Conservation (phyloP, 202 grass and related monocot species). For the Schoenoplectus triqueter region DNA sequence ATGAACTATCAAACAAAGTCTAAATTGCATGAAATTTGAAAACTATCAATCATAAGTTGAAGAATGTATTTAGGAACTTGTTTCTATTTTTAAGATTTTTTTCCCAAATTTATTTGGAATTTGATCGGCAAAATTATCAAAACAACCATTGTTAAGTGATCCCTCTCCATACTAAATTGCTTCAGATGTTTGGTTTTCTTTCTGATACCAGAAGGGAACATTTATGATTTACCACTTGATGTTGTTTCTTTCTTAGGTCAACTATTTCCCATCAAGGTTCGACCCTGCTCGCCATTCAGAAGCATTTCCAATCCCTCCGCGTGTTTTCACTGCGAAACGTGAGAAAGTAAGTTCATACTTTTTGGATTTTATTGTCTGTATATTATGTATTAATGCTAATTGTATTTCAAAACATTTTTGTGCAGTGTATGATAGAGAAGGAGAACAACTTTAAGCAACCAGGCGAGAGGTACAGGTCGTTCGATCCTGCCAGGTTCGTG, state of each 20-base stretch:
- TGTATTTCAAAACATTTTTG: constrained; percentile 21
- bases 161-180: too few relatives aligned
- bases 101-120: too few relatives aligned
- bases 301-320: constrained; percentile 62
- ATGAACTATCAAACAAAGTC: too few relatives aligned
- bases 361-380: neutral
- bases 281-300: constrained; percentile 67
- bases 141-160: too few relatives aligned
- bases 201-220: neutral
- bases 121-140: too few relatives aligned
- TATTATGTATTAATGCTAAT: neutral
- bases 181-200: constrained; percentile 15
- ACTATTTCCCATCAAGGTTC: constrained; percentile 89
- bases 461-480: constrained; percentile 81
- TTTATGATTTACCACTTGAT: constrained; percentile 5
- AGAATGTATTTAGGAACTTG: too few relatives aligned
- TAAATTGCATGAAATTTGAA: neutral
- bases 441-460: constrained; percentile 95
- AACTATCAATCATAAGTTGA: too few relatives aligned
- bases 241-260: constrained; percentile 50
- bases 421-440: constrained; percentile 73
- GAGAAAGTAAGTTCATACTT: constrained; percentile 61
- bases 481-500: constrained; percentile 72
- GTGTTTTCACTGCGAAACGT: constrained; percentile 51
- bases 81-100: too few relatives aligned